Evolutionary conservation across 768 basidiomycete genomes (phyloP), one percentile per base, ranked within the genome.

Genomic region (Strobilomyces dryophilus): DNA sequence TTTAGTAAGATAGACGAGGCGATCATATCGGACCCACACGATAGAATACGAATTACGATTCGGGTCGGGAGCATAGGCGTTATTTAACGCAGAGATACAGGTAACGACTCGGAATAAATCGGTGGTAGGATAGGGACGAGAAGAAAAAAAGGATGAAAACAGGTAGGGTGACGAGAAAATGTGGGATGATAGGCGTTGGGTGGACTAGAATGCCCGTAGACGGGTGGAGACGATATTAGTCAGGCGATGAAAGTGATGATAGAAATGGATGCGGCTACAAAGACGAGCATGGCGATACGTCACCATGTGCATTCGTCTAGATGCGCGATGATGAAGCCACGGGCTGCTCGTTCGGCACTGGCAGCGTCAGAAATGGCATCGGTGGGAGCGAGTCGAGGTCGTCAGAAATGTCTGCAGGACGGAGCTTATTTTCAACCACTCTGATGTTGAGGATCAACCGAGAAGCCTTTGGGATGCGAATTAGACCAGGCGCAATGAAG

Each of bases 371-470:
- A 32, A 51, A 41, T 8, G 5, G 34, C 20, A 49, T 18, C 12
- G 49, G 7, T 0, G 42, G 56, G 31, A 55, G 52, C 15, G 31
- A 42, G n/a, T 63, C 49, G 0, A 45, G 47, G 26, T 53, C 32
- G 7, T 49, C 44, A 14, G 58, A 47, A 0, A 49, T 29, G 20
- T 60, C 52, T 36, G 36, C 14, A 24, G 14, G 58, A 45, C 52
- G 18, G 9, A n/a, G 14, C 29, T 34, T 4, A 9, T 39, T 15
- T 6, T 57, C 47, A 1, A 49, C 52, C 14, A 15, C 54, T 47
- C 57, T 60, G 41, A 62, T 41, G 27, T 63, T 63, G 39, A 63
- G 46, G 8, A 64, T 40, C 20, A 63, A 59, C 14, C 61, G 59
- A 17, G 62, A 63, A 11, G 56, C 56, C 60, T 61, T 45, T 36